phyloP scores from a whole-genome alignment of 2,329 filamentous ascomycete species.

The Nigrospora oryzae region DNA sequence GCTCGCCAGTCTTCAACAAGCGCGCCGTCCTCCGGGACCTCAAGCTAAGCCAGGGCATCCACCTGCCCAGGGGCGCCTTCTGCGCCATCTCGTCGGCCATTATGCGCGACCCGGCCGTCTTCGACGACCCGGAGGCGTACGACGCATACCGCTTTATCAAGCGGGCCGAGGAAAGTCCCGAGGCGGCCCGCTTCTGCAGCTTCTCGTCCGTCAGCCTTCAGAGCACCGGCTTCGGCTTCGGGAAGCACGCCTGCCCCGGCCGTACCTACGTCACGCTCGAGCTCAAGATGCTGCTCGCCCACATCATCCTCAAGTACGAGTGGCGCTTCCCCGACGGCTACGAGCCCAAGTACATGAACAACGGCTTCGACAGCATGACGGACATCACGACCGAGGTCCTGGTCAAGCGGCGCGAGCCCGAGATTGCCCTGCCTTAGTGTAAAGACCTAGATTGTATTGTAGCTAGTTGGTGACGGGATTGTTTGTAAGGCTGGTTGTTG shows the following conservation, averaged over 20 bases:
- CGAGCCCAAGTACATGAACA: not conserved
- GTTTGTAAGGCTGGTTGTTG: not conserved
- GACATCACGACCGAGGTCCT: not conserved
- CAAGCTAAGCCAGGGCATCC: slow-evolving; percentile 8
- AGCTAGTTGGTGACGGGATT: not conserved
- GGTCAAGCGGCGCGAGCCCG: not conserved
- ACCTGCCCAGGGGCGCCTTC: slow-evolving; percentile 10
- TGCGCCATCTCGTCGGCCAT: slow-evolving; percentile 7
- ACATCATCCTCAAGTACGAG: slow-evolving; percentile 23
- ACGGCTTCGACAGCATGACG: not conserved
- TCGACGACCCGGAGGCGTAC: slow-evolving; percentile 9
- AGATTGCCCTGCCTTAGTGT: not conserved
- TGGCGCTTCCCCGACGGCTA: slow-evolving; percentile 3
- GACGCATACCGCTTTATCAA: slow-evolving; percentile 11
- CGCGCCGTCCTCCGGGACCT: slow-evolving; percentile 4
- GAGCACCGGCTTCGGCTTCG: slow-evolving; percentile 24
- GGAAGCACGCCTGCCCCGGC: slow-evolving; percentile 27
- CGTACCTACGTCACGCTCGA: slow-evolving; percentile 27
- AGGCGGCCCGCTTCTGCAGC: slow-evolving; percentile 6
- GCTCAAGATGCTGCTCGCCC: slow-evolving; percentile 24
- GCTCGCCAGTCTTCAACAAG: not conserved
- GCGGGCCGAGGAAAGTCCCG: slow-evolving; percentile 4
- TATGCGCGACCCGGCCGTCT: slow-evolving; percentile 9
- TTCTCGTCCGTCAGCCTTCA: slow-evolving; percentile 20
- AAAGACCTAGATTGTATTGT: not conserved